These are phyloP conservation scores for Marasmius sp. DNA, from an alignment of 1,284 basidiomycete species.

Conservation along the genomic window DNA sequence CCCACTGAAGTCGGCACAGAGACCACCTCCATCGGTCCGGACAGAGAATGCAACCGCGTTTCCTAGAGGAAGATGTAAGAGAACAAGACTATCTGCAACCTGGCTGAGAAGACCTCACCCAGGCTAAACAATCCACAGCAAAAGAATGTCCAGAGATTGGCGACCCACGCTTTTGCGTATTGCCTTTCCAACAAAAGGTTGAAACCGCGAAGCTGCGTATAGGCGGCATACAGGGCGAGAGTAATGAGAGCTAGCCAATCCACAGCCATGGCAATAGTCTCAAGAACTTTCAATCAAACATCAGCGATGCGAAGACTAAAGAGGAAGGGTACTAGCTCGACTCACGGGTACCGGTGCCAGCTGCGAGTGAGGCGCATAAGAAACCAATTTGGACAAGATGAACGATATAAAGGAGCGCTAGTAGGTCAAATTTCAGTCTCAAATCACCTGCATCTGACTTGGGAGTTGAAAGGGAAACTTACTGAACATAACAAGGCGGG, in stretches of 20 bases:
- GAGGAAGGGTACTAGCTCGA: neutral
- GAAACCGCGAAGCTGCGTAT: constrained; percentile 12
- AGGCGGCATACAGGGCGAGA: constrained; percentile 12
- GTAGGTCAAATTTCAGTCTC: neutral
- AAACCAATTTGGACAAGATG: neutral
- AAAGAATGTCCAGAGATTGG: constrained; percentile 1
- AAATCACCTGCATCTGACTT: neutral
- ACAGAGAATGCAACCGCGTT: constrained; percentile 2
- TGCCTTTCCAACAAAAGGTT: neutral
- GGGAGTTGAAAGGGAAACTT: neutral
- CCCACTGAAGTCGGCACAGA: constrained; percentile 6
- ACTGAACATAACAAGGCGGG: neutral
- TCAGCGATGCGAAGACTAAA: neutral
- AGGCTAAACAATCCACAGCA: neutral
- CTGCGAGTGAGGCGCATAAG: neutral
- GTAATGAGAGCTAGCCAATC: constrained; percentile 13
- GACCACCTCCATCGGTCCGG: constrained; percentile 1
- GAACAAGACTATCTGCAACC: neutral
- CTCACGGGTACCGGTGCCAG: constrained; percentile 7
- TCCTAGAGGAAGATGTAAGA: neutral
- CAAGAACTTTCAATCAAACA: constrained; percentile 11
- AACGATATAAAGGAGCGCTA: neutral
- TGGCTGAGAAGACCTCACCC: neutral
- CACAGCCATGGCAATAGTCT: constrained; percentile 14
- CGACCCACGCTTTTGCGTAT: neutral